Evolutionary conservation across 2,329 filamentous ascomycete genomes (phyloP).

Genomic region (Xylariaceae sp.): DNA sequence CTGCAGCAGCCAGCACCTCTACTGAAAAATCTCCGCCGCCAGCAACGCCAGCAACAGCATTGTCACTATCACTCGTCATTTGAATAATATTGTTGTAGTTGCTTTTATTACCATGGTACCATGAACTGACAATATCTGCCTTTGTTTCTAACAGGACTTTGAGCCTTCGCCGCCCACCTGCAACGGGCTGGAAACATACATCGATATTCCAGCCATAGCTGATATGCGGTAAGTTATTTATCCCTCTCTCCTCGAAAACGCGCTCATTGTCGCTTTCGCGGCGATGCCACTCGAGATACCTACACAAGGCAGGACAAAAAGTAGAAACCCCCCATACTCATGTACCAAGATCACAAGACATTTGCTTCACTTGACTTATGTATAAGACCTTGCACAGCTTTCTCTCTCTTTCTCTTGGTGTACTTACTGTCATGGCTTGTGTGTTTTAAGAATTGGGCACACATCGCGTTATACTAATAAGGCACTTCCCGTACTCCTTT

Average conservation of each 20-base stretch:
- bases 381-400: not conserved
- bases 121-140: constrained; percentile 45
- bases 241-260: constrained; percentile 5
- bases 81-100: constrained; percentile 19
- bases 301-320: not conserved
- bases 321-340: not conserved
- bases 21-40: constrained; percentile 28
- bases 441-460: constrained; percentile 32
- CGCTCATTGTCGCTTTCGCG: no score
- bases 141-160: constrained; percentile 57
- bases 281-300: not conserved
- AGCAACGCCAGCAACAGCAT: constrained; percentile 19
- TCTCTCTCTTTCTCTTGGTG: constrained; percentile 16
- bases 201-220: constrained; percentile 57
- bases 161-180: constrained; percentile 58
- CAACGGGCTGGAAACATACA: constrained; percentile 57
- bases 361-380: not conserved
- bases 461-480: constrained; percentile 34
- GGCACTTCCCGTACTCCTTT: constrained; percentile 29
- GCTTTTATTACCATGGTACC: constrained; percentile 26
- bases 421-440: constrained; percentile 19
- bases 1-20: constrained; percentile 18
- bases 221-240: constrained; percentile 60
- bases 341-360: constrained; percentile 5
- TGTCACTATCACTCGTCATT: constrained; percentile 15